Conservation (phyloP, 2,329 filamentous ascomycete species). For the Ceratocystiopsis minuta region DNA sequence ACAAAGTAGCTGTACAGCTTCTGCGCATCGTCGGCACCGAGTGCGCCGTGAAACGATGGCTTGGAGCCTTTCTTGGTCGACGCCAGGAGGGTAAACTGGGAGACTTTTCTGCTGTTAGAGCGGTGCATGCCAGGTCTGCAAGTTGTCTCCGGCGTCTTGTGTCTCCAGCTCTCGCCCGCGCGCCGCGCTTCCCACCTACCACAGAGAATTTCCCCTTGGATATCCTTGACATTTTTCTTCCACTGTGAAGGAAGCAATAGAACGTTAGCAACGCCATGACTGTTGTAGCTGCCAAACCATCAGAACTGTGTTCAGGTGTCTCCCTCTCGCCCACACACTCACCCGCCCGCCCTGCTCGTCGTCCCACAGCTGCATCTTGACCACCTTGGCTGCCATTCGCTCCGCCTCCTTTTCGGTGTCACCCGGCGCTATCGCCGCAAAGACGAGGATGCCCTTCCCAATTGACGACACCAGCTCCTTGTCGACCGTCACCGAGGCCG, state of each 20-base stretch:
- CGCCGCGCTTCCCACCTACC: constrained; percentile 33
- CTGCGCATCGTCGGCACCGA: constrained; percentile 59
- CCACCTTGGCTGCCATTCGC: constrained; percentile 62
- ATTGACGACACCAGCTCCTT: constrained; percentile 80
- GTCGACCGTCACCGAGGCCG: constrained; percentile 89
- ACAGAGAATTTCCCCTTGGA: constrained; percentile 82
- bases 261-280: too few species aligned
- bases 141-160: too few species aligned
- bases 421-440: constrained; percentile 78
- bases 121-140: too few species aligned
- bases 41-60: constrained; percentile 83
- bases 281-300: neutral
- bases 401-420: constrained; percentile 84
- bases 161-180: too few species aligned
- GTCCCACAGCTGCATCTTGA: constrained; percentile 87
- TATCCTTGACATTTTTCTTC: constrained; percentile 79
- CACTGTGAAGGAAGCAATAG: constrained; percentile 29
- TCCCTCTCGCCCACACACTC: constrained; percentile 11
- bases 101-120: constrained; percentile 38
- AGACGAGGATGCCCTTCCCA: constrained; percentile 72
- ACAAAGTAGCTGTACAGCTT: constrained; percentile 74
- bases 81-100: constrained; percentile 87
- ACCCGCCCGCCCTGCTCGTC: constrained; percentile 55
- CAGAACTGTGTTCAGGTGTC: too few species aligned
- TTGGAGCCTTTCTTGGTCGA: constrained; percentile 92